Evolutionary conservation across 2,329 filamentous ascomycete genomes (phyloP).

Genomic region (Aspergillus nomiae): DNA sequence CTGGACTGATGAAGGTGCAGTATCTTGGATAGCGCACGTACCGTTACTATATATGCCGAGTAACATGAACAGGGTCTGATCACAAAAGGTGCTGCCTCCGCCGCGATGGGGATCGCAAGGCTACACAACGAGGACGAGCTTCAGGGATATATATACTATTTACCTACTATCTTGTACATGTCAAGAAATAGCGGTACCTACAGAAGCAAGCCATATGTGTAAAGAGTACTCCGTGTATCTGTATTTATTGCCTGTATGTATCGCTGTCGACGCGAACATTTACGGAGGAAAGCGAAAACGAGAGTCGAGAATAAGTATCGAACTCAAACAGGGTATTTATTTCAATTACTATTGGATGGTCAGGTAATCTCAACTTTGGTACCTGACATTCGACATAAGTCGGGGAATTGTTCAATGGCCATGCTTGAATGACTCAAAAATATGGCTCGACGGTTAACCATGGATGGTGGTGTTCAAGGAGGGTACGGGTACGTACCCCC

Average conservation of each 20-base stretch:
- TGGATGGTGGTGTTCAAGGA: slow-evolving; percentile 3
- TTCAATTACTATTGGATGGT: slow-evolving; percentile 6
- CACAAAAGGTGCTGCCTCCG: neutral
- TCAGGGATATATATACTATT: neutral
- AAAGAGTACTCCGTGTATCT: neutral
- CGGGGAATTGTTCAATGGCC: neutral
- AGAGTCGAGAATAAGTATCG: neutral
- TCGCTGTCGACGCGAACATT: neutral
- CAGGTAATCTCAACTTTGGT: slow-evolving; percentile 13
- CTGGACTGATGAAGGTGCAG: neutral
- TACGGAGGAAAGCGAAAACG: neutral
- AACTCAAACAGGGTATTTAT: neutral
- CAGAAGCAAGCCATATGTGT: neutral
- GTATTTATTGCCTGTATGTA: neutral
- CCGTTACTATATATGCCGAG: neutral
- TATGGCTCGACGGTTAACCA: slow-evolving; percentile 6
- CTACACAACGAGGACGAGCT: neutral
- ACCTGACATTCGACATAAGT: slow-evolving; percentile 13
- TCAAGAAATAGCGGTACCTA: neutral
- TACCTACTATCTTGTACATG: neutral
- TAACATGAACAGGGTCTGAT: neutral
- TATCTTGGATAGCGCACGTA: neutral
- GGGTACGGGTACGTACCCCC: neutral
- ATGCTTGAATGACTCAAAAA: slow-evolving; percentile 1
- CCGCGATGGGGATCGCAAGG: neutral